Evolutionary conservation across 2,329 filamentous ascomycete genomes (phyloP).

Genomic region (Colletotrichum salicis): DNA sequence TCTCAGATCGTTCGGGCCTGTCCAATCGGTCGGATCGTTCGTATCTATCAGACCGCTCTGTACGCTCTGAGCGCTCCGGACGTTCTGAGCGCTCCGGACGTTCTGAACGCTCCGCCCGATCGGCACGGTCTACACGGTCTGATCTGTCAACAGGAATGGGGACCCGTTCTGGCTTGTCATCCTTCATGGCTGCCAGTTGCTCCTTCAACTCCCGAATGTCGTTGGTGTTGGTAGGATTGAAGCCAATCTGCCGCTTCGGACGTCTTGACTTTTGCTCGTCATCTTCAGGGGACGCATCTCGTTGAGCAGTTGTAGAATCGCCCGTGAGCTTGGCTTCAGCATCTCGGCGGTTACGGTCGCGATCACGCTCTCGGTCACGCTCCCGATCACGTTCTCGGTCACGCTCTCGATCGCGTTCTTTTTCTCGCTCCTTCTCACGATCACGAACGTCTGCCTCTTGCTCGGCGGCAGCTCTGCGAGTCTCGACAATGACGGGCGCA

Average conservation of each 20-base stretch:
- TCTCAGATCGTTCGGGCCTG: slow-evolving; percentile 12
- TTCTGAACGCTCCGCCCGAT: slow-evolving; percentile 18
- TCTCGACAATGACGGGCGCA: slow-evolving; percentile 38
- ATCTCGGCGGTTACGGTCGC: slow-evolving; percentile 49
- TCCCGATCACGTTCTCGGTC: background rate
- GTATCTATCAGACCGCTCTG: slow-evolving; percentile 2
- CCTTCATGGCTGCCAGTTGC: slow-evolving; percentile 57
- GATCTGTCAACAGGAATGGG: slow-evolving; percentile 30
- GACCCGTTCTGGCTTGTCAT: slow-evolving; percentile 27
- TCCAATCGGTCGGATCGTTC: slow-evolving; percentile 17
- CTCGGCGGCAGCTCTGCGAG: slow-evolving; percentile 30
- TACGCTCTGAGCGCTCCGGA: slow-evolving; percentile 12
- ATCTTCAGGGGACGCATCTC: slow-evolving; percentile 55
- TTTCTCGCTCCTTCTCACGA: slow-evolving; percentile 35
- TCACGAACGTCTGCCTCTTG: slow-evolving; percentile 38
- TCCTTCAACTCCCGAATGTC: slow-evolving; percentile 62
- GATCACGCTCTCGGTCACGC: slow-evolving; percentile 35
- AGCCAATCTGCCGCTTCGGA: slow-evolving; percentile 51
- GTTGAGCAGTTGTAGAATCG: slow-evolving; percentile 46
- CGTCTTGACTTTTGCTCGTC: slow-evolving; percentile 52
- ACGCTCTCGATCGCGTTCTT: slow-evolving; percentile 35
- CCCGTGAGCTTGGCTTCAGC: slow-evolving; percentile 50
- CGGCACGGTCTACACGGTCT: slow-evolving; percentile 16
- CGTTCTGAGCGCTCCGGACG: background rate
- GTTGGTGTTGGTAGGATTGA: slow-evolving; percentile 64